Conservation (phyloP, 148 eudicot species). For the Spergularia bocconei region DNA sequence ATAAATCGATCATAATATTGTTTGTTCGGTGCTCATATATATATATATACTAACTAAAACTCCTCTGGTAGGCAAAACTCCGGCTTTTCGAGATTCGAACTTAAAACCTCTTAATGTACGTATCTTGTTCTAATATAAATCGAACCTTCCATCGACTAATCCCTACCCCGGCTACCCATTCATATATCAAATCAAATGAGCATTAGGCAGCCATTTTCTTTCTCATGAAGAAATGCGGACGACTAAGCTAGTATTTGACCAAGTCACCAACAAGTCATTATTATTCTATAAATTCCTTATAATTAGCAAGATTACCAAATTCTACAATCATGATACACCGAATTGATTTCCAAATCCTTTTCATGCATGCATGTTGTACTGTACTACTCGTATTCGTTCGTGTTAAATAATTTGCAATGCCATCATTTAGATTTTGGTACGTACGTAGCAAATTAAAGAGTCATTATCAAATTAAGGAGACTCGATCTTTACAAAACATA, state of each 20-base stretch:
- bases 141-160: too few relatives aligned
- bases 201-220: background rate
- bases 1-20: too few relatives aligned
- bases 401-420: too few relatives aligned
- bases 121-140: too few relatives aligned
- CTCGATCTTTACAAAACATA: background rate
- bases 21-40: too few relatives aligned
- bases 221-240: background rate
- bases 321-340: background rate
- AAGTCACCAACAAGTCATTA: background rate
- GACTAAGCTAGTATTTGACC: background rate
- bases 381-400: too few relatives aligned
- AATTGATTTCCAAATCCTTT: conserved; percentile 3
- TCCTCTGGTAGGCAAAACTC: too few relatives aligned
- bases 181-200: too few relatives aligned
- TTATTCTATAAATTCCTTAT: background rate
- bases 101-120: too few relatives aligned
- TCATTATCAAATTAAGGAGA: background rate
- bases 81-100: too few relatives aligned
- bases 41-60: too few relatives aligned
- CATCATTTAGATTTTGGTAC: background rate
- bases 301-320: background rate
- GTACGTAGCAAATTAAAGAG: background rate
- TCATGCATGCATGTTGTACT: background rate
- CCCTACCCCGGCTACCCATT: too few relatives aligned